A percentile compares a stretch with the other conserved stretches of the same genome.
Evolutionary conservation across 257 asterid genomes (phyloP).

Genomic region (Solanum pimpinellifolium): DNA sequence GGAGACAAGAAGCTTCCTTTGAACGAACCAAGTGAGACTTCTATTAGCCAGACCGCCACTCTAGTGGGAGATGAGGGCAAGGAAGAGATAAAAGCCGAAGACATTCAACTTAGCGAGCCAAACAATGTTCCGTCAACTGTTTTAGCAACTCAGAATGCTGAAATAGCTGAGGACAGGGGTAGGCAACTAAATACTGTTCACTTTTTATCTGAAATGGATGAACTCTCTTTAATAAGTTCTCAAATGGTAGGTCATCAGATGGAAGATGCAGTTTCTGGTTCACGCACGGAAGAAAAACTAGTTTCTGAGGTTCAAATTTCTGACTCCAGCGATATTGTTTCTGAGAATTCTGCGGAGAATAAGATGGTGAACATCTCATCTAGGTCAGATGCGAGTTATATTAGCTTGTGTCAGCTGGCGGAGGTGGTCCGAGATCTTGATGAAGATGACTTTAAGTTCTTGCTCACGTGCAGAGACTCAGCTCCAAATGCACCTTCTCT

Average conservation of each 20-base stretch:
- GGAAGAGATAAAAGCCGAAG: slow-evolving; percentile 20
- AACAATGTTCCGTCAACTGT: slow-evolving; percentile 19
- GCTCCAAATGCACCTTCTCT: slow-evolving; percentile 12
- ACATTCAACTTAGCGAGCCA: slow-evolving; percentile 14
- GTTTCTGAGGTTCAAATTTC: slow-evolving; percentile 13
- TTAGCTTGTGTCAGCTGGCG: slow-evolving; percentile 70
- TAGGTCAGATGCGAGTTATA: slow-evolving; percentile 37
- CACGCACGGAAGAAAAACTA: slow-evolving; percentile 20
- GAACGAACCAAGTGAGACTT: slow-evolving; percentile 14
- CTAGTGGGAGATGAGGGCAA: slow-evolving; percentile 12
- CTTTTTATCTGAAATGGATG: slow-evolving; percentile 20
- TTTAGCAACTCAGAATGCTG: slow-evolving; percentile 11
- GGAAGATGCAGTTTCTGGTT: slow-evolving; percentile 15
- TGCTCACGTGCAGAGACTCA: slow-evolving; percentile 41
- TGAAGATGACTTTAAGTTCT: slow-evolving; percentile 48
- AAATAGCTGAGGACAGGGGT: slow-evolving; percentile 19
- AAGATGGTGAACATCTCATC: slow-evolving; percentile 48
- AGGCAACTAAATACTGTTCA: slow-evolving; percentile 9
- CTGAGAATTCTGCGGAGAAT: slow-evolving; percentile 21
- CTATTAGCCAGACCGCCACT: slow-evolving; percentile 13
- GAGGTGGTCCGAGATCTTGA: slow-evolving; percentile 51
- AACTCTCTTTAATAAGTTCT: slow-evolving; percentile 10
- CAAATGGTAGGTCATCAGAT: slow-evolving; percentile 20
- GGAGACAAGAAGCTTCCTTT: slow-evolving; percentile 23
- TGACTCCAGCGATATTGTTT: slow-evolving; percentile 10